Evolutionary conservation across 2,329 filamentous ascomycete species (phyloP), one percentile per base, ranked within the genome.

Genomic region (Pyrenophora tritici-repentis): DNA sequence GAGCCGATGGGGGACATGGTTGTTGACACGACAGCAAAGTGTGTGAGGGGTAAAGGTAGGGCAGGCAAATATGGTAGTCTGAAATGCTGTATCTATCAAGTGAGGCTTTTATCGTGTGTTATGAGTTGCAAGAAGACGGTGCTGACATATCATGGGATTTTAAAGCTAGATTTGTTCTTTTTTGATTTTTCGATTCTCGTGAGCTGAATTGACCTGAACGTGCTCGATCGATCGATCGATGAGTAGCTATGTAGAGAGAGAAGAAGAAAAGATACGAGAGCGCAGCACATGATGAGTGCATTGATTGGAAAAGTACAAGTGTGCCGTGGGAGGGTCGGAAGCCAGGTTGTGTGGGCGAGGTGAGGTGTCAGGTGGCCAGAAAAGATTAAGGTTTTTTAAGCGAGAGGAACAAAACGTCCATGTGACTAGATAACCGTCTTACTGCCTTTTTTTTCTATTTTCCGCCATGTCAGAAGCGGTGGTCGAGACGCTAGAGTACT

Each of bases 361-460:
- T 20, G 12, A 38, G 37, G 54, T 56, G 42, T 56, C 54, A 54
- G 42, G 41, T 41, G 24, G 14, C 22, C 26, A 2, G 13, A 6
- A n/a, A 14, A 16, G 14, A 42, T n/a, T 35, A 37, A 31, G 34
- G n/a, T n/a, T n/a, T 22, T 50, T 41, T 24, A 24, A 31, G 20
- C 5, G 18, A 20, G 18, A 20, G 18, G 14, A 36, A 29, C 2
- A 29, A 29, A 13, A 17, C 18, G 16, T 16, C 12, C 14, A 53
- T 44, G 53, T 42, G 46, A 48, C 53, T 53, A 44, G 50, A 50
- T 14, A 50, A 47, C 35, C 26, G 26, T 34, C 31, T 38, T 34
- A 47, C 37, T 29, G 33, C 5, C 42, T 40, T 32, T 32, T 14
- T 37, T 31, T 14, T 37, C 31, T 36, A 36, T 26, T 41, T 12